Evolutionary conservation across 2,329 filamentous ascomycete genomes (phyloP), one percentile per base, ranked within the genome.

Genomic region (Trichoderma breve): DNA sequence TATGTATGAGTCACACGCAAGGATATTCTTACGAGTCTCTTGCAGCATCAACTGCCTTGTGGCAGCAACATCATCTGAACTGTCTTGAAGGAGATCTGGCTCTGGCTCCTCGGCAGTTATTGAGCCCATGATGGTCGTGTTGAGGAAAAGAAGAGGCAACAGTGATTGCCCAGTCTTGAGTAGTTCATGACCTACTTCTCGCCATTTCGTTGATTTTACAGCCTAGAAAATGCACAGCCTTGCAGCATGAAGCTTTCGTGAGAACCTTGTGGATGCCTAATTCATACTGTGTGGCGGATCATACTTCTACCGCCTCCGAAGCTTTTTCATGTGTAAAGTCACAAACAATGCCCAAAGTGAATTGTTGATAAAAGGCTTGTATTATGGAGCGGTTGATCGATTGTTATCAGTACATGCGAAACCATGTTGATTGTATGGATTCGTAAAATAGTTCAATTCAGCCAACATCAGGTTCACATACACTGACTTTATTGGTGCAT

Each of bases 41-140:
- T 63, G 71, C 6, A 76, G 61, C 58, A 76, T 53, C 12, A 14
- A 15, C 34, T 71, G 53, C 34, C 30, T 68, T n/a, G 32, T 68
- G 28, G 26, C 15, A 14, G 55, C 62, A 53, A 39, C 28, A 32
- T 73, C 72, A 32, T 70, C 47, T 9, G 55, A 24, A 9, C 24
- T 43, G 30, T 21, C 9, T 3, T 21, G 9, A 4, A 28, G 36
- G 26, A 18, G 21, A 5, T 53, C 60, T 66, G 51, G 39, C 28
- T 28, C 47, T 24, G 67, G 21, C 5, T 53, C 57, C 36, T 53
- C 39, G 0, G 21, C 12, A 24, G 47, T 39, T 43, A 21, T 24
- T 8, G 30, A 61, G 11, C 60, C 53, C 71, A 72, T 72, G 30
- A 12, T 61, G 21, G 14, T 34, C 6, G 18, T 36, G 4, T 7